Conservation (phyloP, 495 filamentous ascomycete genomes). For the Aspergillus olivimuriae region DNA sequence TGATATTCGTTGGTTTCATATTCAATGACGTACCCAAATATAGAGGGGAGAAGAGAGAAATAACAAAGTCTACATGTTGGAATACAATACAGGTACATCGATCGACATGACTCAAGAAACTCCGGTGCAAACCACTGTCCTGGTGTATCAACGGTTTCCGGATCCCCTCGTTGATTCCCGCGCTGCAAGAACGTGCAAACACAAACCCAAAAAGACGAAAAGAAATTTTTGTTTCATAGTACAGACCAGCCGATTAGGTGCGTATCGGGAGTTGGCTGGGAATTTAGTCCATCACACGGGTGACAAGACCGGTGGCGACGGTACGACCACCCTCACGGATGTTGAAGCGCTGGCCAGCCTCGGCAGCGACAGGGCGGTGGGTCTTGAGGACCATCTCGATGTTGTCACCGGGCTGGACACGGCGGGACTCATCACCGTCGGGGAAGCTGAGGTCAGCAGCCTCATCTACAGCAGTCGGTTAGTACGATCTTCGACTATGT, state of each 20-base stretch:
- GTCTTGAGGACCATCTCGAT: conserved; percentile 88
- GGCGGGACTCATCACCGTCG: conserved; percentile 64
- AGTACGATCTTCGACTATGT: background rate
- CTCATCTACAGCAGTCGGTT: conserved; percentile 52
- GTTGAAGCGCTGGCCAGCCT: conserved; percentile 89
- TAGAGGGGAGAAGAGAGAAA: conserved; percentile 15
- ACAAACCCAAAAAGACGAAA: conserved; percentile 20
- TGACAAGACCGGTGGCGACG: conserved; percentile 87
- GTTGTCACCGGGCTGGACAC: conserved; percentile 98
- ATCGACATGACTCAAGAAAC: conserved; percentile 37
- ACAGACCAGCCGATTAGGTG: conserved; percentile 23
- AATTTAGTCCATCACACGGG: conserved; percentile 57
- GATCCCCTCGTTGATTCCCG: conserved; percentile 32
- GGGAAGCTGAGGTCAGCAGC: conserved; percentile 74
- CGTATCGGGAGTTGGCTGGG: conserved; percentile 3
- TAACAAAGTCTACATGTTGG: conserved; percentile 38
- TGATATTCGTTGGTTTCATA: conserved; percentile 15
- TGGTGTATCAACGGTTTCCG: conserved; percentile 14
- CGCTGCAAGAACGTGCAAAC: conserved; percentile 31
- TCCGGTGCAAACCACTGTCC: conserved; percentile 24
- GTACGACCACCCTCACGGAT: conserved; percentile 93
- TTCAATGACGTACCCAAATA: conserved; percentile 13
- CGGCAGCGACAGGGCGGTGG: conserved; percentile 74
- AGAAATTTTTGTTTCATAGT: conserved; percentile 27
- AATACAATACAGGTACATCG: conserved; percentile 37